Conservation (phyloP, 192 early-diverging fungal species). For the Mortierella claussenii region DNA sequence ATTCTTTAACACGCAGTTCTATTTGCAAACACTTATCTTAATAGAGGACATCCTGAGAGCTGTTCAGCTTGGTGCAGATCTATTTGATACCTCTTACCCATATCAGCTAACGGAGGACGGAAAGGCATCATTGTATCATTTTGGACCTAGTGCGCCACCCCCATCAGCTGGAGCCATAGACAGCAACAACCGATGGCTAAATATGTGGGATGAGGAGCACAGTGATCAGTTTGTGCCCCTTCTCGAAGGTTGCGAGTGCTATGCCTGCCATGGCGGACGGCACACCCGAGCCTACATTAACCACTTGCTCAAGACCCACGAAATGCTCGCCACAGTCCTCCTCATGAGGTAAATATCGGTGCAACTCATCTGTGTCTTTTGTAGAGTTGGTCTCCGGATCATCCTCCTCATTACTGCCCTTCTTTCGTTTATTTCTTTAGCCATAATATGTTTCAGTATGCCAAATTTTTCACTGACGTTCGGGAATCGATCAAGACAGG, state of each 20-base stretch:
- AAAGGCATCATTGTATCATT: conserved; percentile 68
- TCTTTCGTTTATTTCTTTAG: conserved; percentile 5
- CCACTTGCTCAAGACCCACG: conserved; percentile 75
- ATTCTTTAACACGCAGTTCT: too few species aligned
- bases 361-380: too few species aligned
- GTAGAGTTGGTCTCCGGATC: too few species aligned
- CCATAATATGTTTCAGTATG: conserved; percentile 52
- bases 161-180: neutral
- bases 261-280: conserved; percentile 61
- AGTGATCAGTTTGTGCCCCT: conserved; percentile 70
- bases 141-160: conserved; percentile 27
- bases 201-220: conserved; percentile 68
- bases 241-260: conserved; percentile 68
- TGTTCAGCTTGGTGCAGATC: conserved; percentile 67
- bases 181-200: conserved; percentile 43
- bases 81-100: conserved; percentile 79
- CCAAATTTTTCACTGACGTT: conserved; percentile 38
- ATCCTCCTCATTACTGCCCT: too few species aligned
- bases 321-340: conserved; percentile 81
- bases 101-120: conserved; percentile 73
- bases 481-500: conserved; percentile 35
- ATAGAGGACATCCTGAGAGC: conserved; percentile 61
- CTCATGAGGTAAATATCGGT: conserved; percentile 75
- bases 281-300: conserved; percentile 80
- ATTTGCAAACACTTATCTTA: neutral